Evolutionary conservation across 2,329 filamentous ascomycete genomes (phyloP), one percentile per base, ranked within the genome.

Genomic region (Ophiocordyceps unilateralis): DNA sequence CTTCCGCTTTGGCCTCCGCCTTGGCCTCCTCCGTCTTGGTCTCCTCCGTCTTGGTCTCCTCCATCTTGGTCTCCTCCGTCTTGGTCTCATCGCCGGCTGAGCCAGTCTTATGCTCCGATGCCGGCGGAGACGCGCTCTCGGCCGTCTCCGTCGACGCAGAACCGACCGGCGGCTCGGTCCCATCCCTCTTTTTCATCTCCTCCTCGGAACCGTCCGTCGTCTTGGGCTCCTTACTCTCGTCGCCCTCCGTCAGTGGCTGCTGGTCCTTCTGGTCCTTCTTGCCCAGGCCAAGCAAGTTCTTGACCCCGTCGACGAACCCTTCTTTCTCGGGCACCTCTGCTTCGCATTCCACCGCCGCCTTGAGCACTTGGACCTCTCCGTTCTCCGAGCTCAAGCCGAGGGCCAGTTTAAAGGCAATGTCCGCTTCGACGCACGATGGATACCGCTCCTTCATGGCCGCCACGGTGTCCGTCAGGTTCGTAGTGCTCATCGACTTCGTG

Each of bases 261-360:
- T 89, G 41, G 7, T 83, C 69, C 62, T 94, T 83, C 44, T 88
- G 41, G 6, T 83, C 82, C 64, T 93, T 93, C 55, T 83, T 83
- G 22, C 89, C 91, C 57, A 96, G 88, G 6, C 91, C 91, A 56
- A 98, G 93, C 48, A 95, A 75, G 49, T 88, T 93, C 70, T 98
- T 98, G 50, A 96, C 85, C 38, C 86, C 88, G 55, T 94, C 89
- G 40, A 95, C 83, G 41, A 96, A 74, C 42, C 81, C 79, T 49
- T 83, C 84, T 58, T 87, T 85, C 61, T 79, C 77, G 9, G 64
- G 59, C 5, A 70, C 72, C 42, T 93, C 83, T 22, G 81, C 75
- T 58, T 93, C 84, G 55, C 91, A 98, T 58, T 88, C 88, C 6
- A 91, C 79, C 44, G 72, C 72, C n/a, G 82, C 83, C 52, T 76